Evolutionary conservation across 1,284 basidiomycete species (phyloP), one percentile per base, ranked within the genome.

Genomic region (Fomitopsis pinicola): DNA sequence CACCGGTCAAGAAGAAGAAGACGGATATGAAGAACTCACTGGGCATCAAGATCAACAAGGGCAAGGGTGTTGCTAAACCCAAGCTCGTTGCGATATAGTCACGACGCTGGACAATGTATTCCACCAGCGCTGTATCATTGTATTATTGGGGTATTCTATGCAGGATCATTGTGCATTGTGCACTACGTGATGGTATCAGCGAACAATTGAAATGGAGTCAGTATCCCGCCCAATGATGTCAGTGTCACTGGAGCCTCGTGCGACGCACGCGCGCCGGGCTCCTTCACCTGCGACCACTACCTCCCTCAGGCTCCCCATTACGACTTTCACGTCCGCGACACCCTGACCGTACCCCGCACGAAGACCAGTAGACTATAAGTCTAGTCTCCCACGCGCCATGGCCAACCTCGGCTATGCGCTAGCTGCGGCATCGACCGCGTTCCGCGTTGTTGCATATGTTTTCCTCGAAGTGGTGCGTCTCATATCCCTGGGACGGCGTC

Each of bases 31-130:
- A 87, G 69, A 86, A 82, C 65, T 76, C 82, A 17, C 69, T 92
- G 52, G 91, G 91, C 1, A 91, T 93, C 71, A 91, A 89, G 76
- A 83, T 89, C 65, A 94, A 92, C 45, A 58, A 58, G 56, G 73
- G 68, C 59, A 77, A 75, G 64, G 70, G 67, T 22, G 76, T 78
- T 26, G 62, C 62, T 15, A 68, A 69, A 55, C 60, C 66, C 7
- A 67, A 66, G 59, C 52, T 33, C n/a, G 59, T 60, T 9, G 59
- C 53, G 22, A 59, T 58, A 55, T 57, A 45, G 52, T 26, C 19
- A 45, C 45, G 15, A 22, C 5, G 35, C 28, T 50, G 33, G 19
- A 36, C 26, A 22, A 15, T 30, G 30, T 45, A 54, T 46, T 53
- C 9, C 26, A 44, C 44, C 44, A 53, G 30, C 54, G 22, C 22